Conservation (phyloP, 1,284 basidiomycete species). For the Sanghuangporus sanghuang region DNA sequence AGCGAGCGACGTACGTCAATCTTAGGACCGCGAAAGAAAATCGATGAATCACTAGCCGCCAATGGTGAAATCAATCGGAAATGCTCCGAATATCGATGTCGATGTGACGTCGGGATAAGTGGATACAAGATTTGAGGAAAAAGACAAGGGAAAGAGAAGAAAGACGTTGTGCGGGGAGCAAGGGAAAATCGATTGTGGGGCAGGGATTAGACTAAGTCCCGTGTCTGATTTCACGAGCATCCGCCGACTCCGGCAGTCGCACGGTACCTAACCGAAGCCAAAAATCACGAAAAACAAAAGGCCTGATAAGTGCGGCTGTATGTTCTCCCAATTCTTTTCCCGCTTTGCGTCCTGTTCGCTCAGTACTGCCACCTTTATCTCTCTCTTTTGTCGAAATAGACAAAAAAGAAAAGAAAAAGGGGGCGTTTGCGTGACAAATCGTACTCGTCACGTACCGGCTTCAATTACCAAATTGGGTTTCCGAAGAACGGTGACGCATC, state of each 20-base stretch:
- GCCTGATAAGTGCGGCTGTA: neutral
- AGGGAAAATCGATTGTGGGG: conserved; percentile 11
- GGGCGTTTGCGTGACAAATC: neutral
- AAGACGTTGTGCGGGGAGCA: neutral
- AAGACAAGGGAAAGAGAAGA: neutral
- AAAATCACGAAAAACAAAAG: neutral
- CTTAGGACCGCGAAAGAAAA: no score
- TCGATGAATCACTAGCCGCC: neutral
- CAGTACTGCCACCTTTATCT: neutral
- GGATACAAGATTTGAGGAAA: neutral
- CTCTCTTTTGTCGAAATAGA: neutral
- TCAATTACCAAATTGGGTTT: neutral
- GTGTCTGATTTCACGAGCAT: neutral
- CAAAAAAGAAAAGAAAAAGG: neutral
- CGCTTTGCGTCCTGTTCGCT: neutral
- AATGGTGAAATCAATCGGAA: neutral
- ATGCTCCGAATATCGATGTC: neutral
- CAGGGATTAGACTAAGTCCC: neutral
- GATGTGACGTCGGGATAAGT: neutral
- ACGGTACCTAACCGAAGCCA: neutral
- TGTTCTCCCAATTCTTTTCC: neutral
- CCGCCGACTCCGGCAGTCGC: neutral
- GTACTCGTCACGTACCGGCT: neutral
- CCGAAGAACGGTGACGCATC: neutral
- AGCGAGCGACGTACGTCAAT: neutral